These are phyloP conservation scores for Dendrobium huoshanense DNA, from an alignment of 106 monocot species.

Conservation along the genomic window DNA sequence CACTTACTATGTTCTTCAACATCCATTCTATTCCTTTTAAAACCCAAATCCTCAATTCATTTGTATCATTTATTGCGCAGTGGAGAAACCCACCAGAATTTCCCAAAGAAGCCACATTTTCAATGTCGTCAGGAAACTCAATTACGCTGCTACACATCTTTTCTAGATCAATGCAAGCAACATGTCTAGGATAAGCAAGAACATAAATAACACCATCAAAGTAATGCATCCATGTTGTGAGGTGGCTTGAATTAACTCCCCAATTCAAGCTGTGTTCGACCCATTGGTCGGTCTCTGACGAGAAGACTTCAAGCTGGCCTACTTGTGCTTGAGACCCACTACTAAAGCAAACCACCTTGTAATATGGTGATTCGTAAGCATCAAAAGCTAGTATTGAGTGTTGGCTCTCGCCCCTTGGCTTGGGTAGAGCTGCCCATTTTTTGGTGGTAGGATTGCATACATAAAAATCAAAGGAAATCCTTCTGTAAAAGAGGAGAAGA, in stretches of 20 bases:
- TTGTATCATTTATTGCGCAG: no score
- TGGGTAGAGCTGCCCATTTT: slow-evolving; percentile 25
- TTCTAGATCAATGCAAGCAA: slow-evolving; percentile 26
- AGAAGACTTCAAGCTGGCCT: slow-evolving; percentile 33
- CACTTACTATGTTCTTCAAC: no score
- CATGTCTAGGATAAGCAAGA: slow-evolving; percentile 26
- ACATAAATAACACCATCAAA: slow-evolving; percentile 35
- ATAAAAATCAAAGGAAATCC: slow-evolving; percentile 10
- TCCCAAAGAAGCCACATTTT: slow-evolving; percentile 23
- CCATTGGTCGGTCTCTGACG: slow-evolving; percentile 31
- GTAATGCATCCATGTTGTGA: slow-evolving; percentile 42
- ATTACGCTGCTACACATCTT: slow-evolving; percentile 18
- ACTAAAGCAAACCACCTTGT: slow-evolving; percentile 44
- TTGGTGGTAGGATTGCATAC: slow-evolving; percentile 44
- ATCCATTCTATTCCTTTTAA: no score
- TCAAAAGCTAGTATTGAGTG: slow-evolving; percentile 46
- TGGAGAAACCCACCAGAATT: background rate
- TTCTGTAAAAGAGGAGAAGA: slow-evolving; percentile 34
- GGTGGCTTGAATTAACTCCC: slow-evolving; percentile 33
- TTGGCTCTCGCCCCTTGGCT: slow-evolving; percentile 7
- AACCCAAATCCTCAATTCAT: no score
- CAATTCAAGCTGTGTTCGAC: slow-evolving; percentile 9
- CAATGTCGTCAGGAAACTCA: slow-evolving; percentile 33
- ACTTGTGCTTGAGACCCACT: slow-evolving; percentile 22
- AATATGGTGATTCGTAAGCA: slow-evolving; percentile 20